Base-by-base conservation (phyloP, 306 rosid species). In the Vigna mungo region DNA sequence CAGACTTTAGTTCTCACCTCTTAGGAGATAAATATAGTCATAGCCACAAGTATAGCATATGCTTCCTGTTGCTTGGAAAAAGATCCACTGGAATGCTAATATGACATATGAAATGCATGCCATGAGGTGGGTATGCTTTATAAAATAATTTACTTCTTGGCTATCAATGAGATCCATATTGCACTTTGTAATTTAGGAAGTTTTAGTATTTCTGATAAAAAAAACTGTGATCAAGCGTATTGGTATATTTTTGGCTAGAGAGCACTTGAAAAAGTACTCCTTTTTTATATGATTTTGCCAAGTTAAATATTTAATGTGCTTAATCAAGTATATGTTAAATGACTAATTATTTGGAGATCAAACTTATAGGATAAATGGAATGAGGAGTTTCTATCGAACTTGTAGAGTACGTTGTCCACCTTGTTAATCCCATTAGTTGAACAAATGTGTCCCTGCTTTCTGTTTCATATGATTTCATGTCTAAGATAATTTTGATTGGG, bases 91-190 rank as follows among this genome's bases (percentile, higher is more conserved):
- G 72, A 55, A 49, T 75, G 47, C 67, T 70, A 37, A 46, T 55
- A 78, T 70, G 52, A 62, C 68, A 75, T 75, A n/a, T n/a, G 37
- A 79, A 61, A 48, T 47, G 27, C 54, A 54, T 68, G 63, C 63
- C 37, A 61, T 69, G 66, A 54, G 59, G 37, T 75, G 55, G 61
- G 74, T 39, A 30, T 69, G 27, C 17, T 41, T 65, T 25, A 51
- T 27, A 59, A 75, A 55, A 41, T 14, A 47, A 39, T 68, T 49
- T 70, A 65, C 65, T 53, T 51, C 41, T 61, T 52, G 69, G 21
- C 43, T 25, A 36, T 63, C 4, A 44, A 62, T 53, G 69, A 76
- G 68, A 39, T 44, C 15, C 15, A 25, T 18, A 68, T 48, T 51
- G 48, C 63, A 58, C 77, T 52, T 54, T 51, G 66, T 53, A 44